Percentiles rank a stretch among this genome's conserved stretches.
These are phyloP conservation scores for Metschnikowia drakensbergensis DNA, from an alignment of 805 yeast species.

Conservation along the genomic window DNA sequence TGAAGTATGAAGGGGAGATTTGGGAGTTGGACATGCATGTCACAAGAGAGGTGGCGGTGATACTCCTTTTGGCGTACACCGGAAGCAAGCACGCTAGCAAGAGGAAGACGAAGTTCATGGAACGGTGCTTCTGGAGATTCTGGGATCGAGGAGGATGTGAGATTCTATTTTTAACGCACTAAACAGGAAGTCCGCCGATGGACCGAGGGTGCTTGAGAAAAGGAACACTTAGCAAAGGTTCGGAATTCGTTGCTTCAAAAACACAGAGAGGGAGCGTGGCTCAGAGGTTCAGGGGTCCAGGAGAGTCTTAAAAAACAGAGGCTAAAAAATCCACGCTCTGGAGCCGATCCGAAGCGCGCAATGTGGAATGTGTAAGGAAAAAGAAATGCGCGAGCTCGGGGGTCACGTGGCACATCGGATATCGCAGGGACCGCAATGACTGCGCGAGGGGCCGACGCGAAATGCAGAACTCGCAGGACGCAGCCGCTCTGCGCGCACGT, in stretches of 20 bases:
- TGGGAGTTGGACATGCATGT: constrained; percentile 79
- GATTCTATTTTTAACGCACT: too few relatives aligned
- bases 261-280: not conserved
- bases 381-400: constrained; percentile 1
- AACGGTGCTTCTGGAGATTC: not conserved
- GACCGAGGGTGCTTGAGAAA: too few relatives aligned
- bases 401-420: not conserved
- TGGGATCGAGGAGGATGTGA: too few relatives aligned
- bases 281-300: not conserved
- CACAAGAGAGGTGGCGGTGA: constrained; percentile 71
- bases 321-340: not conserved
- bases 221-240: too few relatives aligned
- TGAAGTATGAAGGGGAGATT: constrained; percentile 67
- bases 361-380: not conserved
- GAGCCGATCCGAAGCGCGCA: constrained; percentile 4
- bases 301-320: not conserved
- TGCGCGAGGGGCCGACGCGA: too few relatives aligned
- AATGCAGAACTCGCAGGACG: too few relatives aligned
- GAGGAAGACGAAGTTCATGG: constrained; percentile 10
- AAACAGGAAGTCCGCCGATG: too few relatives aligned
- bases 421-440: too few relatives aligned
- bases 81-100: constrained; percentile 12
- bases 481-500: too few relatives aligned
- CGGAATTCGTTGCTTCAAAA: too few relatives aligned
- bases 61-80: constrained; percentile 23